A percentile compares a stretch with the other conserved stretches of the same genome.
phyloP scores from a whole-genome alignment of 768 basidiomycete genomes.

The Trametes coccinea region DNA sequence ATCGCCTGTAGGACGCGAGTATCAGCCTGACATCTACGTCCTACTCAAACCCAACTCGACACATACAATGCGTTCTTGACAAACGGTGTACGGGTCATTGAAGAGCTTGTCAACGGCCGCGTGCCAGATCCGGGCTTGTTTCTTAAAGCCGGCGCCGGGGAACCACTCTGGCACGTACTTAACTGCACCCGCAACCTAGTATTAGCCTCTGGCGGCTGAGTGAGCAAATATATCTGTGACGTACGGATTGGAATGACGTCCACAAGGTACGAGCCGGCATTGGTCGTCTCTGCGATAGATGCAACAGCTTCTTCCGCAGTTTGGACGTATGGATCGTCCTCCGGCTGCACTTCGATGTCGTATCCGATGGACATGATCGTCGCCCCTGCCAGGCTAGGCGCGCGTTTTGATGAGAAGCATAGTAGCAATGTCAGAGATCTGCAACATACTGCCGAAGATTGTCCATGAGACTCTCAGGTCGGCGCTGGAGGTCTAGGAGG shows the following conservation, averaged over 20 bases:
- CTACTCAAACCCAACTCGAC: too few relatives aligned
- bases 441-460: conserved; percentile 9
- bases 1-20: background rate
- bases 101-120: background rate
- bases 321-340: conserved; percentile 17
- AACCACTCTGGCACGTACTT: conserved; percentile 27
- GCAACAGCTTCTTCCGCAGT: conserved; percentile 9
- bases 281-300: conserved; percentile 5
- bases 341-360: conserved; percentile 11
- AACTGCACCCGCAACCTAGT: conserved; percentile 4
- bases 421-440: background rate
- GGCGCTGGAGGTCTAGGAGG: background rate
- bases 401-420: background rate
- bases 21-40: too few relatives aligned
- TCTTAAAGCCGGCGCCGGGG: conserved; percentile 29
- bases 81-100: conserved; percentile 1
- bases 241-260: conserved; percentile 9
- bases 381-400: conserved; percentile 1
- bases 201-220: background rate
- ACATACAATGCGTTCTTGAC: conserved; percentile 3
- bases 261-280: conserved; percentile 9
- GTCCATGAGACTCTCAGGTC: conserved; percentile 3
- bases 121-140: conserved; percentile 4
- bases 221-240: background rate
- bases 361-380: conserved; percentile 16